Percentiles rank a stretch among this genome's conserved stretches.
Conservation (phyloP, 2,329 filamentous ascomycete species). For the Penicillium sp. region DNA sequence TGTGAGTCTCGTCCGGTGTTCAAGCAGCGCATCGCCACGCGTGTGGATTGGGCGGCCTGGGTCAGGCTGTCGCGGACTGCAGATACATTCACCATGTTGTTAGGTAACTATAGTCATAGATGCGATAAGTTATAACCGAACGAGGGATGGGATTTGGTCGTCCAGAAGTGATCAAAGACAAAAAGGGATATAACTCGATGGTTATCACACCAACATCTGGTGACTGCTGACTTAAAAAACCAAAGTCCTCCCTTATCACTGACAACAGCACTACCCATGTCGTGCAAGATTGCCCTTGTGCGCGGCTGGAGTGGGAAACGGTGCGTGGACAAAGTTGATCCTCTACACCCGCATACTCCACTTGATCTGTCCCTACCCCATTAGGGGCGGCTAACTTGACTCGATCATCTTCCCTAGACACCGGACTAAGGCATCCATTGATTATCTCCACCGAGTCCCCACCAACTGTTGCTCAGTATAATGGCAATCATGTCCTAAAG, state of each 20-base stretch:
- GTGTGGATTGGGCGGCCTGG: not conserved
- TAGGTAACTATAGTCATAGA: not conserved
- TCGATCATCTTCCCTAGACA: not conserved
- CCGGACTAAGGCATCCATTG: not conserved
- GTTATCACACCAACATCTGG: not conserved
- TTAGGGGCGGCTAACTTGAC: not conserved
- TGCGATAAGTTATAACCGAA: not conserved
- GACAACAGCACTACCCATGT: not conserved
- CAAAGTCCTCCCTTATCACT: not conserved
- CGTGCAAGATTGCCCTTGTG: not conserved
- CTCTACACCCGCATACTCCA: not conserved
- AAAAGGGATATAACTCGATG: not conserved
- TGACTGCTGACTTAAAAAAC: not conserved
- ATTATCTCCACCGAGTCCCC: not conserved
- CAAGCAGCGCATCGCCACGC: slow-evolving; percentile 1
- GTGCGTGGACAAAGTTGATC: not conserved
- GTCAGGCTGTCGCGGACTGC: slow-evolving; percentile 4
- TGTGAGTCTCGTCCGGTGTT: slow-evolving; percentile 18
- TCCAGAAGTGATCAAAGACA: not conserved
- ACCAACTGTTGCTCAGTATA: not conserved
- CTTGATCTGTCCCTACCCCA: not conserved
- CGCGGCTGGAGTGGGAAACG: not conserved
- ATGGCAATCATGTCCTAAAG: not conserved
- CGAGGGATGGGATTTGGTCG: not conserved
- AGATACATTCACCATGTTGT: slow-evolving; percentile 9